A percentile compares a stretch with the other conserved stretches of the same genome.
Conservation (phyloP, 371 early-diverging fungal species). For the Mucor irregularis region DNA sequence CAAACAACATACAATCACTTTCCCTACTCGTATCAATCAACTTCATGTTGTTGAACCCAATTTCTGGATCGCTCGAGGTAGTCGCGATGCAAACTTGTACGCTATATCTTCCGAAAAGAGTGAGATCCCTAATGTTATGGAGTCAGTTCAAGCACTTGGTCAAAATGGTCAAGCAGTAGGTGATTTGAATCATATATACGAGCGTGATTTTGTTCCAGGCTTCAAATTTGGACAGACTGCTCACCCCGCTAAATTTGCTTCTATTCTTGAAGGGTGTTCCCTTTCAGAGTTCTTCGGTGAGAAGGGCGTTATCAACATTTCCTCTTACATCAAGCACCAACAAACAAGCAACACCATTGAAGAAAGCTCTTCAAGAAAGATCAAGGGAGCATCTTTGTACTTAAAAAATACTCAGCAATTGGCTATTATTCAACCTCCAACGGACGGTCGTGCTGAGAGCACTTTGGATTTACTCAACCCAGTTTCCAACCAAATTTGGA, state of each 20-base stretch:
- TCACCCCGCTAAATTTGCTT: constrained; percentile 22
- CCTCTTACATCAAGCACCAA: constrained; percentile 26
- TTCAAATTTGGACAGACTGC: constrained; percentile 24
- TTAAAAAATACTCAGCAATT: constrained; percentile 57
- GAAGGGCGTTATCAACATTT: constrained; percentile 17
- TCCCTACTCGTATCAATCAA: constrained; percentile 50
- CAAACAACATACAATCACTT: constrained; percentile 49
- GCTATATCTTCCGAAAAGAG: constrained; percentile 35
- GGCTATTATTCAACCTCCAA: constrained; percentile 56
- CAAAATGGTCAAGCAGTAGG: constrained; percentile 40
- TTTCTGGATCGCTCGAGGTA: constrained; percentile 63
- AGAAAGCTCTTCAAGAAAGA: constrained; percentile 14
- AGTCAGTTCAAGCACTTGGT: constrained; percentile 35
- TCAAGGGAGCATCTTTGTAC: constrained; percentile 50
- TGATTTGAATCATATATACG: constrained; percentile 27
- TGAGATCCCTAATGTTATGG: constrained; percentile 27
- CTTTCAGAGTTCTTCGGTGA: constrained; percentile 25
- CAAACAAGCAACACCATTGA: background rate
- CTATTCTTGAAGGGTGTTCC: constrained; percentile 33
- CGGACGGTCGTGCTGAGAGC: constrained; percentile 64
- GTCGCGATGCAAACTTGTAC: constrained; percentile 48
- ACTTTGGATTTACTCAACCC: constrained; percentile 65
- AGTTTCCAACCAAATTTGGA: constrained; percentile 54
- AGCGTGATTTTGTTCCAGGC: constrained; percentile 25
- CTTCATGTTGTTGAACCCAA: constrained; percentile 51